phyloP scores from a whole-genome alignment of 2,329 filamentous ascomycete genomes.

The Penicillium hesseltinei region DNA sequence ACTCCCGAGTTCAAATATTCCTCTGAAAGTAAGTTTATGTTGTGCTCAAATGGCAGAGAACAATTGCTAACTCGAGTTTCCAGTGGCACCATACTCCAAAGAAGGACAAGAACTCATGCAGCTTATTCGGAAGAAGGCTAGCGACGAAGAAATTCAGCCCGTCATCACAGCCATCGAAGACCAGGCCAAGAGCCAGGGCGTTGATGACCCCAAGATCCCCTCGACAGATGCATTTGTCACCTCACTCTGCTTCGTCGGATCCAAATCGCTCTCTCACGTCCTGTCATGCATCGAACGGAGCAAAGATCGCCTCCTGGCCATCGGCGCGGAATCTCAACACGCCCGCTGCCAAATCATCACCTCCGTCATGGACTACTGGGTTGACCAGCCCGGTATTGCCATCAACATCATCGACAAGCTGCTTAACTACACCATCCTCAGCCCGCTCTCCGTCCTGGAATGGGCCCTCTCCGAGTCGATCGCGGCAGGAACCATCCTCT shows the following conservation, averaged over 20 bases:
- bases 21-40: slow-evolving; percentile 60
- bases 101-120: slow-evolving; percentile 80
- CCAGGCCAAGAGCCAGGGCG: slow-evolving; percentile 66
- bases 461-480: slow-evolving; percentile 76
- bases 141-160: slow-evolving; percentile 81
- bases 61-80: slow-evolving; percentile 14
- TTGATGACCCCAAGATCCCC: slow-evolving; percentile 73
- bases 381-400: slow-evolving; percentile 84
- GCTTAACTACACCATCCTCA: slow-evolving; percentile 93
- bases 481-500: slow-evolving; percentile 65
- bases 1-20: slow-evolving; percentile 94
- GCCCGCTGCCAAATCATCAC: slow-evolving; percentile 85
- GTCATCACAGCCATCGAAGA: slow-evolving; percentile 77
- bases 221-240: slow-evolving; percentile 94
- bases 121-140: slow-evolving; percentile 77
- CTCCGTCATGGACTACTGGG: slow-evolving; percentile 90
- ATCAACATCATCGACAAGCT: slow-evolving; percentile 94
- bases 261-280: slow-evolving; percentile 93
- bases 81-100: slow-evolving; percentile 74
- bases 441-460: slow-evolving; percentile 78
- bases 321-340: slow-evolving; percentile 70
- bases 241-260: slow-evolving; percentile 86
- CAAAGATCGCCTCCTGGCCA: slow-evolving; percentile 80
- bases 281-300: slow-evolving; percentile 93
- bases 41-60: not conserved